Evolutionary conservation across 2,329 filamentous ascomycete genomes (phyloP).

Genomic region (Teratosphaeria destructans): DNA sequence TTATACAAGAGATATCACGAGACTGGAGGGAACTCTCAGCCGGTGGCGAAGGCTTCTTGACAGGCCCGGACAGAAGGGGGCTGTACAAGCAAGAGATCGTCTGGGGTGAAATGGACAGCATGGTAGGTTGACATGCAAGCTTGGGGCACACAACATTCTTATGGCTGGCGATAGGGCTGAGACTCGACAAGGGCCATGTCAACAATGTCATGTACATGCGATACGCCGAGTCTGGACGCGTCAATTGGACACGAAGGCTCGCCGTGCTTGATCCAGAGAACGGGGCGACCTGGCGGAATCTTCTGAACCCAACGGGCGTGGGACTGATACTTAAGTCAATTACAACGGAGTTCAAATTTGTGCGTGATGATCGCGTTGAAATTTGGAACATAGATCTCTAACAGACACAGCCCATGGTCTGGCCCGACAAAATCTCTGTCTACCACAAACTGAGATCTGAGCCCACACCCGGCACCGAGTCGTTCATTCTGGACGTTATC

Average conservation of each 20-base stretch:
- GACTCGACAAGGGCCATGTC: slow-evolving; percentile 50
- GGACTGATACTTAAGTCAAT: slow-evolving; percentile 75
- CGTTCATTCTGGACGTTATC: slow-evolving; percentile 50
- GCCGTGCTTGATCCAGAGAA: slow-evolving; percentile 53
- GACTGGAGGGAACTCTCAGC: slow-evolving; percentile 66
- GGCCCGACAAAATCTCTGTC: slow-evolving; percentile 71
- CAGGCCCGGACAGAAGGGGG: slow-evolving; percentile 49
- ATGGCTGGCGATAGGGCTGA: slow-evolving; percentile 17
- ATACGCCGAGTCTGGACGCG: slow-evolving; percentile 70
- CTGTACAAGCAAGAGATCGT: slow-evolving; percentile 57
- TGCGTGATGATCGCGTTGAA: slow-evolving; percentile 33
- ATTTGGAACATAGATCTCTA: neutral
- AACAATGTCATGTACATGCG: slow-evolving; percentile 79
- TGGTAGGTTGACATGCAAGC: slow-evolving; percentile 34
- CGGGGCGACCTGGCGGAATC: slow-evolving; percentile 53
- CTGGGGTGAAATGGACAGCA: slow-evolving; percentile 72
- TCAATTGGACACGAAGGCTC: slow-evolving; percentile 68
- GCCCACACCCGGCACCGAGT: slow-evolving; percentile 40
- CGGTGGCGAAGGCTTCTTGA: slow-evolving; percentile 66
- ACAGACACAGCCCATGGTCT: slow-evolving; percentile 63
- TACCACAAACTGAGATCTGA: slow-evolving; percentile 62
- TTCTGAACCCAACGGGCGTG: slow-evolving; percentile 55
- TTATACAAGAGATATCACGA: slow-evolving; percentile 49
- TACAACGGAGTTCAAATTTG: slow-evolving; percentile 78
- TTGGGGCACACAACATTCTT: neutral